Conservation (phyloP, 2,329 filamentous ascomycete species). For the Trichoderma harzianum region DNA sequence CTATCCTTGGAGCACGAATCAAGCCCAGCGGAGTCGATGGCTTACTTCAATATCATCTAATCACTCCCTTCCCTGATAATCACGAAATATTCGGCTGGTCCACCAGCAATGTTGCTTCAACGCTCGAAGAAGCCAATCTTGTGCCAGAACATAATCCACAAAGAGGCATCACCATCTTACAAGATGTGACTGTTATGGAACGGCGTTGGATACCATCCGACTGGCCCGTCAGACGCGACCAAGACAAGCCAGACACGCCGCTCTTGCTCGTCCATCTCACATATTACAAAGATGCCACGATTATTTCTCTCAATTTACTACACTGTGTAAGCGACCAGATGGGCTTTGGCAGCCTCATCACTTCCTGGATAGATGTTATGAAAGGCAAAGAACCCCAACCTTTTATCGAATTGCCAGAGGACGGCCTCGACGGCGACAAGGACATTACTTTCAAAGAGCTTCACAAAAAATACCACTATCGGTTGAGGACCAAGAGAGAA, state of each 20-base stretch:
- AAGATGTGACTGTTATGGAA: neutral
- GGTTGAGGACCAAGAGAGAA: constrained; percentile 5
- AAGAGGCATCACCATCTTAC: neutral
- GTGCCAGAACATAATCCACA: neutral
- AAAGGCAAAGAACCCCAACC: constrained; percentile 18
- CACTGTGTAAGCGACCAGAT: constrained; percentile 25
- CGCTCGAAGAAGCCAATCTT: neutral
- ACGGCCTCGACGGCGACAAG: constrained; percentile 14
- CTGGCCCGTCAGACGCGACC: constrained; percentile 21
- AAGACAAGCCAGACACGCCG: constrained; percentile 21
- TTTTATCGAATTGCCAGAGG: constrained; percentile 18
- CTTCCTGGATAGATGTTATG: constrained; percentile 22
- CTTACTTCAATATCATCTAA: constrained; percentile 19
- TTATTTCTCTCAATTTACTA: constrained; percentile 22
- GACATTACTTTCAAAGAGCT: constrained; percentile 17
- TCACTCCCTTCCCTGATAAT: neutral
- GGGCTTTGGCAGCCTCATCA: constrained; percentile 22
- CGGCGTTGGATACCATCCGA: neutral
- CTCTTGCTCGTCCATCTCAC: constrained; percentile 25
- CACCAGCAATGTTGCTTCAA: neutral
- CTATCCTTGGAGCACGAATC: constrained; percentile 21
- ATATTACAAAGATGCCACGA: constrained; percentile 20
- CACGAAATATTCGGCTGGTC: constrained; percentile 22
- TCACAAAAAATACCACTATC: constrained; percentile 9
- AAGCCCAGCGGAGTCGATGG: constrained; percentile 3